Conservation (phyloP, 163 green algal genomes). For the Chlamydomonas reinhardtii region DNA sequence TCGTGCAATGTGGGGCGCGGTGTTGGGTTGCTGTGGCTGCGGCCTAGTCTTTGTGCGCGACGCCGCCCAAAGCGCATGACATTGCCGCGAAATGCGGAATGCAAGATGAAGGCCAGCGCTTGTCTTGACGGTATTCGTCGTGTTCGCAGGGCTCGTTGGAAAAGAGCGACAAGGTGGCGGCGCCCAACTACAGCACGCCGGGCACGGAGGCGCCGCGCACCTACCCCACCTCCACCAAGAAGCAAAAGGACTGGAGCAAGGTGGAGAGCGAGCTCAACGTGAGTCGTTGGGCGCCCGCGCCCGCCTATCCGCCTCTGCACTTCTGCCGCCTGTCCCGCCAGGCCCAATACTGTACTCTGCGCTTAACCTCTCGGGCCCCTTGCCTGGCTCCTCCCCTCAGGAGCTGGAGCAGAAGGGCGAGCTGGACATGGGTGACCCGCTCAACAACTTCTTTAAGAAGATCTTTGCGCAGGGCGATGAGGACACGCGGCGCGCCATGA, state of each 20-base stretch:
- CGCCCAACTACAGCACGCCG: slow-evolving; percentile 58
- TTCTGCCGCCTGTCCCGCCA: no score
- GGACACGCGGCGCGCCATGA: slow-evolving; percentile 96
- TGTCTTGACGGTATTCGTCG: no score
- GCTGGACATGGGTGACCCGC: slow-evolving; percentile 87
- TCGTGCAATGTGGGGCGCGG: no score
- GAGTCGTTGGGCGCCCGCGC: background rate
- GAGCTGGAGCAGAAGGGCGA: slow-evolving; percentile 91
- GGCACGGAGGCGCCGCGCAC: slow-evolving; percentile 42
- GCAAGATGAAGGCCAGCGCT: no score
- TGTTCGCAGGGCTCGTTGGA: slow-evolving; percentile 76
- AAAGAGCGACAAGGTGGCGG: slow-evolving; percentile 54
- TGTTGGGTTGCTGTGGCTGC: no score
- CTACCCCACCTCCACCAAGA: slow-evolving; percentile 73
- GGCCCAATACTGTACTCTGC: no score
- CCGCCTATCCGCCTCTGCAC: no score
- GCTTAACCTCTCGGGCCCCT: no score
- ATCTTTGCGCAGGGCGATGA: slow-evolving; percentile 94
- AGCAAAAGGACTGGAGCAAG: slow-evolving; percentile 83
- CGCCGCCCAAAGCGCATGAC: no score
- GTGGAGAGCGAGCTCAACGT: slow-evolving; percentile 73
- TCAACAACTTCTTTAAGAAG: slow-evolving; percentile 91
- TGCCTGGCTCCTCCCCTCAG: background rate
- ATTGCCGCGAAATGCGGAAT: no score
- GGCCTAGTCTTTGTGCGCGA: no score